Percentiles rank a stretch among this genome's conserved stretches.
These are phyloP conservation scores for Globisporangium nodosum DNA, from an alignment of 352 stramenopile species.

Conservation along the genomic window DNA sequence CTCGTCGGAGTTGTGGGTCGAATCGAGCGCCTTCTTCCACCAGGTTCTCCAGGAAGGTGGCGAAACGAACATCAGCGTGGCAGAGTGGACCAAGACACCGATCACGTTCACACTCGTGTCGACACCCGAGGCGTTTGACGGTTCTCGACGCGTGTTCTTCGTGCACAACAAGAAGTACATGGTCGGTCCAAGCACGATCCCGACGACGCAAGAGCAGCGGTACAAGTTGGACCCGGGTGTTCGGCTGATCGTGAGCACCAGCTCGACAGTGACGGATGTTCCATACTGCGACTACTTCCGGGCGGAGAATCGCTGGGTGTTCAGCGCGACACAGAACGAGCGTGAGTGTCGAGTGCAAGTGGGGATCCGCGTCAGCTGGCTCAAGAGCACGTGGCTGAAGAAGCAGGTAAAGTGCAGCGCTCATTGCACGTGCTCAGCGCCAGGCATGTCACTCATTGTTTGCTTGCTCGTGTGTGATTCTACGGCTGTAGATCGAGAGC, in stretches of 20 bases:
- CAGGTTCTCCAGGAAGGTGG: constrained; percentile 36
- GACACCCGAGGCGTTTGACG: constrained; percentile 60
- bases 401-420: constrained; percentile 50
- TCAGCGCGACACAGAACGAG: constrained; percentile 44
- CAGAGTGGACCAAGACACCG: constrained; percentile 36
- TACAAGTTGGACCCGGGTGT: constrained; percentile 40
- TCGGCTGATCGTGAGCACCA: constrained; percentile 67
- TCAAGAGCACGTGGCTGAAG: constrained; percentile 85
- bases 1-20: constrained; percentile 54
- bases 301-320: constrained; percentile 83
- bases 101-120: constrained; percentile 47
- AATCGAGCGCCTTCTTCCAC: constrained; percentile 42
- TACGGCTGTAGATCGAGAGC: constrained; percentile 53
- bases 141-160: constrained; percentile 46
- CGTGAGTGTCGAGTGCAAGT: constrained; percentile 45
- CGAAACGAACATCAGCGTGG: constrained; percentile 56
- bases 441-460: neutral
- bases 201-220: constrained; percentile 63
- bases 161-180: constrained; percentile 89
- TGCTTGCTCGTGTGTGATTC: neutral
- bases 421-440: neutral
- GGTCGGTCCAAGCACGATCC: constrained; percentile 72
- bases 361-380: constrained; percentile 66
- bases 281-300: constrained; percentile 87
- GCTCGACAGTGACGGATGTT: constrained; percentile 65